These are phyloP conservation scores for Telfairia occidentalis DNA, from an alignment of 331 rosid genomes.

Conservation along the genomic window DNA sequence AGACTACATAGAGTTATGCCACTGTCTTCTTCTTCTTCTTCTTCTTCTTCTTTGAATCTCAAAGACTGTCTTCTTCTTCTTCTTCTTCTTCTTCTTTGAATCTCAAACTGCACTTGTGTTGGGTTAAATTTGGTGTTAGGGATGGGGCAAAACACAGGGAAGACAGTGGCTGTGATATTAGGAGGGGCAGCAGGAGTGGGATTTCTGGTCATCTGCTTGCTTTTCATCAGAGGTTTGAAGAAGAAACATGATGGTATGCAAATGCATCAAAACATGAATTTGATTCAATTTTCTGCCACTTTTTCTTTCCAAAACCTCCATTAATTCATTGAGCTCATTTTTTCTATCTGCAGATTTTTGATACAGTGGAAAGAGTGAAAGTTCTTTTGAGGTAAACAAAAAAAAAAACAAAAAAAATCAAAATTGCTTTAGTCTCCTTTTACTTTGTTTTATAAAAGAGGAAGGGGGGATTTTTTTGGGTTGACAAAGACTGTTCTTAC, in stretches of 20 bases:
- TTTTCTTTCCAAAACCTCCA: not conserved
- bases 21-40: too few species aligned
- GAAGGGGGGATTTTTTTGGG: conserved; percentile 17
- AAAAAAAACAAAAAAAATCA: not conserved
- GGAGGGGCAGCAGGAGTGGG: conserved; percentile 90
- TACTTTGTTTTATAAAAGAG: conserved; percentile 10
- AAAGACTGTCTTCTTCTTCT: too few species aligned
- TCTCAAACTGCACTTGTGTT: not conserved
- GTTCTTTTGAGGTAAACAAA: not conserved
- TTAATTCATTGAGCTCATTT: not conserved
- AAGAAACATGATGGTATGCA: conserved; percentile 85
- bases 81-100: not conserved
- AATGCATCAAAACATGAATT: conserved; percentile 18
- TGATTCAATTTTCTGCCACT: not conserved
- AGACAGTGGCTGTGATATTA: conserved; percentile 78
- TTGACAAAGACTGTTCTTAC: conserved; percentile 23
- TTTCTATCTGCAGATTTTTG: not conserved
- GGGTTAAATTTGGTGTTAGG: conserved; percentile 20
- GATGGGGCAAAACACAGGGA: conserved; percentile 61
- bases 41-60: not conserved
- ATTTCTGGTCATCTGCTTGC: conserved; percentile 61
- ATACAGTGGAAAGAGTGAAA: not conserved
- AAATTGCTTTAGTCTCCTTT: not conserved
- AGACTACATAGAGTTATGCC: not conserved
- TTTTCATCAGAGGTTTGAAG: conserved; percentile 60